phyloP scores from a whole-genome alignment of 768 basidiomycete species.

The Hysterangium stoloniferum region DNA sequence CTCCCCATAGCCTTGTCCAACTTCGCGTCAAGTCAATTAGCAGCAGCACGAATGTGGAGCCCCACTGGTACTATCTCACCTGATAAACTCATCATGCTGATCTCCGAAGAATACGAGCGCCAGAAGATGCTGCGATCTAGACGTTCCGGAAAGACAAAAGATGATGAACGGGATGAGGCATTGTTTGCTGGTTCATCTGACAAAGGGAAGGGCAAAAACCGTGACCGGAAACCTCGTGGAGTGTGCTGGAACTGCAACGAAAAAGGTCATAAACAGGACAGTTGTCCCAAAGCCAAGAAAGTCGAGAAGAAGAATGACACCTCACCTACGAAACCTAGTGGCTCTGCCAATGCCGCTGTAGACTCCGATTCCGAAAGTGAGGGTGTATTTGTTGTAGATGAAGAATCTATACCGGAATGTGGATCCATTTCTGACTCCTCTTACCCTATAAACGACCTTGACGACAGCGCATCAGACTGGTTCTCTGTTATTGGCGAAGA shows the following conservation, averaged over 20 bases:
- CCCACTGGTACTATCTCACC: conserved; percentile 10
- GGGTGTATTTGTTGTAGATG: too few species aligned
- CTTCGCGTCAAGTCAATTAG: conserved; percentile 23
- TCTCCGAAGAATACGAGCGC: conserved; percentile 25
- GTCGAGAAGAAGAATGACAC: too few species aligned
- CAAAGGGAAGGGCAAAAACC: too few species aligned
- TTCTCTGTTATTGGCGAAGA: conserved; percentile 13
- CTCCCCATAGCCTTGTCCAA: conserved; percentile 22
- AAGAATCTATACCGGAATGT: too few species aligned
- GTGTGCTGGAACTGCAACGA: conserved; percentile 25
- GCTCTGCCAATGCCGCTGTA: conserved; percentile 12
- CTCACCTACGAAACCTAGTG: too few species aligned
- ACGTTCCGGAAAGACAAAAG: too few species aligned
- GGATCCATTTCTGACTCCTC: conserved; percentile 6
- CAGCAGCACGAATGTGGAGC: conserved; percentile 18
- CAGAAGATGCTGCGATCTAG: conserved; percentile 13
- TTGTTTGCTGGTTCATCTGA: too few species aligned
- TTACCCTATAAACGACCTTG: too few species aligned
- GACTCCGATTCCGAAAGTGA: too few species aligned
- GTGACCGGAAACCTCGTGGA: too few species aligned
- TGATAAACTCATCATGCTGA: conserved; percentile 19
- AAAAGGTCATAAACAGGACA: conserved; percentile 19
- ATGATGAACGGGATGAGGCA: too few species aligned
- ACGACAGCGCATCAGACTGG: too few species aligned
- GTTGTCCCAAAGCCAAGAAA: conserved; percentile 24